phyloP scores from a whole-genome alignment of 2,329 filamentous ascomycete genomes.

The Venturia effusa region DNA sequence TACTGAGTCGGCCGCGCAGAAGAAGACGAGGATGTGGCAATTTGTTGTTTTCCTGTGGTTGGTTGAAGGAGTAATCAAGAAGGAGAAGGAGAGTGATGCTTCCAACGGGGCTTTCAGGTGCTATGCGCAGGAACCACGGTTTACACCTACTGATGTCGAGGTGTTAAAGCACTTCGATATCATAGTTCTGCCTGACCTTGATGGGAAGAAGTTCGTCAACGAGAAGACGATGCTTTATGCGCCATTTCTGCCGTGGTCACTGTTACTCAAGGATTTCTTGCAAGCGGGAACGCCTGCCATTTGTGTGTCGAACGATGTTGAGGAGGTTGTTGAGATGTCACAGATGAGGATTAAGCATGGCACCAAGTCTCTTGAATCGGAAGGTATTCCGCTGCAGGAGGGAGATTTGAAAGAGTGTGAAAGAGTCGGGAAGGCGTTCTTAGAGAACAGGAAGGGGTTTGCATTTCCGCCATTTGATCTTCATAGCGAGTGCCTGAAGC shows the following conservation, averaged over 20 bases:
- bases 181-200: background rate
- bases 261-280: slow-evolving; percentile 9
- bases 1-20: background rate
- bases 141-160: slow-evolving; percentile 7
- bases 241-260: slow-evolving; percentile 11
- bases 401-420: slow-evolving; percentile 2
- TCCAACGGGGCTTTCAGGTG: background rate
- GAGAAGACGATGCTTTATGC: slow-evolving; percentile 9
- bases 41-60: slow-evolving; percentile 6
- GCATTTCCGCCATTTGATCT: slow-evolving; percentile 3
- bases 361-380: background rate
- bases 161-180: slow-evolving; percentile 7
- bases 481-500: background rate
- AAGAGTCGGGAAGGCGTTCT: slow-evolving; percentile 1
- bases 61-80: background rate
- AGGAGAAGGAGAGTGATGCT: background rate
- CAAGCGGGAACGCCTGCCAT: background rate
- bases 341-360: slow-evolving; percentile 2
- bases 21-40: slow-evolving; percentile 8
- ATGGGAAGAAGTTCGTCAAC: background rate
- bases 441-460: slow-evolving; percentile 1
- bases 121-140: slow-evolving; percentile 11
- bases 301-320: slow-evolving; percentile 4
- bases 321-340: slow-evolving; percentile 1
- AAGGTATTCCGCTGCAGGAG: background rate